Conservation (phyloP, 805 yeast genomes). For the Suhomyces vadensis region DNA sequence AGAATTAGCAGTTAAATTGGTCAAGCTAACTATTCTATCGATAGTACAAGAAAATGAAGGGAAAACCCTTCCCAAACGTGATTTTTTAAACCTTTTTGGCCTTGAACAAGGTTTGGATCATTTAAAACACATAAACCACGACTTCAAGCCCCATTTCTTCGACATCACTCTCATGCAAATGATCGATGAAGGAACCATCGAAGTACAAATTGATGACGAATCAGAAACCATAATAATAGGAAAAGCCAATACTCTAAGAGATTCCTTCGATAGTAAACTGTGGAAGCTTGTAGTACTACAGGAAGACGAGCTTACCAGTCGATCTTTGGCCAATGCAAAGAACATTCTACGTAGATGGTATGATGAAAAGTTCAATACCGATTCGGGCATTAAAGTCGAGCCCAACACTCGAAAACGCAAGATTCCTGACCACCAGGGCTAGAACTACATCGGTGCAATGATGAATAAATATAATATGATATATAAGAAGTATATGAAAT, state of each 20-base stretch:
- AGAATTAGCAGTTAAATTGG: slow-evolving; percentile 20
- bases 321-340: slow-evolving; percentile 20
- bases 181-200: slow-evolving; percentile 25
- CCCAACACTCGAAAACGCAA: slow-evolving; percentile 14
- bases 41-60: slow-evolving; percentile 26
- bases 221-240: slow-evolving; percentile 16
- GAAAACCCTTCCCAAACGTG: slow-evolving; percentile 12
- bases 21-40: slow-evolving; percentile 28
- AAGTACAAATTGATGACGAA: slow-evolving; percentile 31
- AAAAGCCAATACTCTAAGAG: slow-evolving; percentile 26
- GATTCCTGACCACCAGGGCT: slow-evolving; percentile 1
- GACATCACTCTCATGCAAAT: slow-evolving; percentile 26
- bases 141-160: slow-evolving; percentile 9
- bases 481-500: slow-evolving; percentile 1
- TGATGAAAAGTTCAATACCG: slow-evolving; percentile 5
- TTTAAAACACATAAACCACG: slow-evolving; percentile 9
- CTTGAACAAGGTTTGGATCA: slow-evolving; percentile 12
- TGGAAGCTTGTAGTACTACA: slow-evolving; percentile 25
- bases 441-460: too few species aligned
- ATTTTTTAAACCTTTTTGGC: slow-evolving; percentile 18
- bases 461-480: slow-evolving; percentile 8
- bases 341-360: slow-evolving; percentile 26
- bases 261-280: slow-evolving; percentile 28
- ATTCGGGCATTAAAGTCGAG: neutral
- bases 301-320: slow-evolving; percentile 24